Evolutionary conservation across 73 alveolate genomes (phyloP).

Genomic region (Paramecium biaurelia): DNA sequence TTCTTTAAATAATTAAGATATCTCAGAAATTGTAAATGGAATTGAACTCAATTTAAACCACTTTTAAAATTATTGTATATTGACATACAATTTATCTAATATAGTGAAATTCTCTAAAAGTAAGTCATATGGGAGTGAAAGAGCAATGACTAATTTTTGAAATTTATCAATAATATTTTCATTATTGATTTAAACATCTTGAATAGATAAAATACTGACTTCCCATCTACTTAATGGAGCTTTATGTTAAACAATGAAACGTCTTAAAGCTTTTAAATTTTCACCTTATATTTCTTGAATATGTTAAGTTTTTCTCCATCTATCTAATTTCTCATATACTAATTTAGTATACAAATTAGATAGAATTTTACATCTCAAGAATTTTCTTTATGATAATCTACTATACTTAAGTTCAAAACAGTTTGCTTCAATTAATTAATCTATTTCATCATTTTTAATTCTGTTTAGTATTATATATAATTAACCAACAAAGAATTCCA

Average conservation of each 20-base stretch:
- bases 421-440: background rate
- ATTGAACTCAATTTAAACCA: constrained; percentile 27
- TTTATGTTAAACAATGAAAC: background rate
- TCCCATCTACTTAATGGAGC: constrained; percentile 51
- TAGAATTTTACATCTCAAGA: background rate
- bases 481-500: constrained; percentile 2
- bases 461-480: background rate
- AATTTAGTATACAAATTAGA: background rate
- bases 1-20: background rate
- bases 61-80: background rate
- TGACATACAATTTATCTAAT: constrained; percentile 3
- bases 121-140: background rate
- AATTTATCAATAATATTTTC: background rate
- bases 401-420: constrained; percentile 33
- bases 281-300: constrained; percentile 35
- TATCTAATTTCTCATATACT: constrained; percentile 30
- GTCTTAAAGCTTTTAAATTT: background rate
- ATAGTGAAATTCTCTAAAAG: background rate
- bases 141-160: constrained; percentile 40
- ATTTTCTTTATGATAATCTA: constrained; percentile 15
- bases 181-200: constrained; percentile 39
- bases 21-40: constrained; percentile 24
- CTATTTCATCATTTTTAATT: constrained; percentile 11
- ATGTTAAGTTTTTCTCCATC: constrained; percentile 10
- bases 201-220: constrained; percentile 28